Base-by-base conservation (phyloP, 441 rosid genomes). In the Biscutella auriculata region DNA sequence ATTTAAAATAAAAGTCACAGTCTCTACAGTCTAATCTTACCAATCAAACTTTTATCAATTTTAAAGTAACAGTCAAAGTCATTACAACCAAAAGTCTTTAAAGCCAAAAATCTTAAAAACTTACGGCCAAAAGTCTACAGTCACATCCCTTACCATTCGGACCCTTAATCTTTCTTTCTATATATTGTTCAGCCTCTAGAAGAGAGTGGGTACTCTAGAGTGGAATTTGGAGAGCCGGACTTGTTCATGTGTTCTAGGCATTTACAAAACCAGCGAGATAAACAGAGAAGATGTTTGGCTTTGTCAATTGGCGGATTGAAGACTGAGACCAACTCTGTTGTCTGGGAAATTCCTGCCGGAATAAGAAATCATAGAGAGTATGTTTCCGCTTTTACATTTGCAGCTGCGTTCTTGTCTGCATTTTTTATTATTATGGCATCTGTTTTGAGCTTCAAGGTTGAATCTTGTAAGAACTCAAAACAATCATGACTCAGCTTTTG, bases 301-400 rank as follows among this genome's bases (percentile, higher is more conserved):
- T 19, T 63, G 67, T 74, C 78, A 26, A 58, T 56, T 11, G 73
- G 63, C 30, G 4, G 29, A 50, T 48, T 42, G 1, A 66, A 69
- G 49, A 40, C 59, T 5, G 55, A 47, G 53, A 49, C 32, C 8
- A 66, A 29, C 5, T 40, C 57, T 56, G 73, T 76, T 26, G 53
- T 69, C 36, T 93, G 96, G 97, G 76, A 67, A 33, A 75, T 93
- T 42, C 94, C 97, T 43, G 70, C 80, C 1, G 91, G 93, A 42
- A 79, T 49, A 10, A 75, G 72, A 19, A 51, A 46, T 41, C 88
- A 83, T 72, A 45, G 50, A 7, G 68, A 62, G 64, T 28, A 55
- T 52, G 79, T 74, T 14, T 76, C 78, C 1, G 33, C 25, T 14
- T 6, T 76, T 13, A 76, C 79, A 11, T 76, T 74, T 2, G 29